Evolutionary conservation across 1,284 basidiomycete species (phyloP), one percentile per base, ranked within the genome.

Genomic region (Ustilago sp.): DNA sequence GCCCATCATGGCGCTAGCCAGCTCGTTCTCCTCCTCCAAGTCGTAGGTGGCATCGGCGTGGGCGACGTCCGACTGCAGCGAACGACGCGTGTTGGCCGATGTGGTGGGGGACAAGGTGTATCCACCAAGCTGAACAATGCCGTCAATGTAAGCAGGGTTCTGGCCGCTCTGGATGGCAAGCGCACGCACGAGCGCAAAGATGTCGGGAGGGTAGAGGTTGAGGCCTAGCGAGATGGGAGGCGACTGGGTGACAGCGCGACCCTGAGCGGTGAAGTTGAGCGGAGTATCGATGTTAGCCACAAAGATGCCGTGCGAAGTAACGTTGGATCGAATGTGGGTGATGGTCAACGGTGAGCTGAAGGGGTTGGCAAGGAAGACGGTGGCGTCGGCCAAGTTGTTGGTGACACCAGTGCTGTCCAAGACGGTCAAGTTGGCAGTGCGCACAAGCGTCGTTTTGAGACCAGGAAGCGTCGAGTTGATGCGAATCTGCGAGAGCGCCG

Each of bases 141-240:
- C 89, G 75, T 93, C 93, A 66, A 93, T 86, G 48, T 90, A 91
- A 12, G 88, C 87, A 1, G 90, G 89, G 76, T 90, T 87, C 66
- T 92, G 84, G 3, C 91, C 91, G 9, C 91, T 90, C 71, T 91
- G 88, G 15, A 91, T 87, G 9, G 91, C 91, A 6, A 93, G 88
- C 3, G 88, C 88, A 32, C 92, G 89, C 35, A 92, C 91, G 17
- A 93, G 87, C 0, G 91, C 91, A 83, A 93, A 93, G 47, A 93
- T 87, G 36, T 89, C 87, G n/a, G 89, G 86, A 28, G 92, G 92
- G 76, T 92, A 91, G 71, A 92, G 89, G 83, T 93, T 93, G 88
- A 93, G 88, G 78, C 90, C 87, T 52, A 93, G 86, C 61, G 90
- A 86, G 64, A 93, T 86, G 8, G 83, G 82, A 3, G 92, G 92